These are phyloP conservation scores for Neurospora sp. DNA, from an alignment of 495 filamentous ascomycete genomes.

Conservation along the genomic window DNA sequence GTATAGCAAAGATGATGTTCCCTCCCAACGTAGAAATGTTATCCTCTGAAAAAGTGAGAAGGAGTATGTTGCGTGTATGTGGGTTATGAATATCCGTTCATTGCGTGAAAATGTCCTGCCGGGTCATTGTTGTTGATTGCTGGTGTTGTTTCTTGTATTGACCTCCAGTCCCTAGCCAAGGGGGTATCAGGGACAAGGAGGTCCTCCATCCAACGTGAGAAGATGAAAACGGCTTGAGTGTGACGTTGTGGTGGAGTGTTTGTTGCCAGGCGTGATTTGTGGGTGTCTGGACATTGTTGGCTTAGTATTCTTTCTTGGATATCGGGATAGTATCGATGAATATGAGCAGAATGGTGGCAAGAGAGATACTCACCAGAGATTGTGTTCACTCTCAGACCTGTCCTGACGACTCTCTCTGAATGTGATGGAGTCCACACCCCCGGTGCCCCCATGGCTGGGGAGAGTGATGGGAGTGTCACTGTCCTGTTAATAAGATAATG, in stretches of 20 bases:
- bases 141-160: no score
- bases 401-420: neutral
- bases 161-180: no score
- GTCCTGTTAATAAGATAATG: neutral
- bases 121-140: no score
- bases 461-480: neutral
- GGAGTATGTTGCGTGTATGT: no score
- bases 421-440: neutral
- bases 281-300: neutral
- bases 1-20: no score
- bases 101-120: no score
- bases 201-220: neutral
- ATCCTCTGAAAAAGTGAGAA: no score
- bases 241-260: neutral
- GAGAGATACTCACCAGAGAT: neutral
- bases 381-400: neutral
- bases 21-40: no score
- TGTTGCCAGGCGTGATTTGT: neutral
- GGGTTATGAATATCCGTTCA: no score
- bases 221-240: neutral
- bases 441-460: neutral
- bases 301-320: neutral
- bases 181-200: no score
- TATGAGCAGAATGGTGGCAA: neutral
- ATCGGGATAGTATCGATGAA: neutral